Base-by-base conservation (phyloP, 2,329 filamentous ascomycete genomes). In the Didymella pomorum region DNA sequence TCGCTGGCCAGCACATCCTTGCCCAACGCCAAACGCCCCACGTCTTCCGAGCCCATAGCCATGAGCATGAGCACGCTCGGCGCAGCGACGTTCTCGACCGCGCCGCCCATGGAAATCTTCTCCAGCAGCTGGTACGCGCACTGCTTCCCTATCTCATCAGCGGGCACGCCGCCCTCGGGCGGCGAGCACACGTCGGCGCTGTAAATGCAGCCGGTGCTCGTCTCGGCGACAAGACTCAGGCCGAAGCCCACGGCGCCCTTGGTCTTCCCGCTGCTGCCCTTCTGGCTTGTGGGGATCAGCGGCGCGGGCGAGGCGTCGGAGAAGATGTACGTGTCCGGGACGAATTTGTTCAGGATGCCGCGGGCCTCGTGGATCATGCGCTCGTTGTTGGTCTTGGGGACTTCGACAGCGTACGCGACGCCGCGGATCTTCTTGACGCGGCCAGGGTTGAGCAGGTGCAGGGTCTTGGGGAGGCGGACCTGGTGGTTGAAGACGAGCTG, bases 21-120 rank as follows among this genome's bases (percentile, higher is more conserved):
- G 29, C 93, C 92, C 58, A 99, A 75, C 62, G 91, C 86, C 65
- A 99, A 77, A 58, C 95, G 86, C 4, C 95, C 95, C 14, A 99
- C 93, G 76, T 99, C 95, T 75, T 98, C 95, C 1, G 90, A 92
- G 0, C 95, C 95, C 95, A 99, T 98, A 31, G 93, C 92, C 95
- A 99, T 99, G 62, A 99, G 82, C 18, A 89, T 91, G 52, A 99
- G 78, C 64, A 97, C 84, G 0, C 89, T 94, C 3, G 86, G 82
- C 5, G 89, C 88, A 2, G 92, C 90, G 3, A 89, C 84, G 14
- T 82, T 83, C 52, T 88, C 89, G 3, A 91, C 90, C 74, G 92
- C 97, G 1, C 95, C 95, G 11, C 93, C 94, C 67, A 89, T 86
- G 50, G 86, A 86, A 61, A 98, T 89, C 21, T 87, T 85, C 78